Evolutionary conservation across 441 rosid species (phyloP).

Genomic region (Macaranga tanarius): DNA sequence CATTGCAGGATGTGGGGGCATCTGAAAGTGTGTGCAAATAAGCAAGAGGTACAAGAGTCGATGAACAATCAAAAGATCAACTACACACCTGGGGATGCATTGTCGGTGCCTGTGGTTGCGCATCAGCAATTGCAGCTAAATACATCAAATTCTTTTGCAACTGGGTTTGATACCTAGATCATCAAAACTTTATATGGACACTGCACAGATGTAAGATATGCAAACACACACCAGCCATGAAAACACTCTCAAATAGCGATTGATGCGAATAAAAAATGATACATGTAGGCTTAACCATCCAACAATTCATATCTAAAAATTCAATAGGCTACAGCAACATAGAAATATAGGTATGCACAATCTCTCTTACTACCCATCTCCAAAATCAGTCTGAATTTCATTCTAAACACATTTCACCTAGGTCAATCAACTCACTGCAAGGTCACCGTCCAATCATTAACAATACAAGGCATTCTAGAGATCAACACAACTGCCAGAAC

Average conservation of each 20-base stretch:
- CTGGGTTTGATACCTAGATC: slow-evolving; percentile 76
- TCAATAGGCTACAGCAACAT: neutral
- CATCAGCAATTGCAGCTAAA: slow-evolving; percentile 98
- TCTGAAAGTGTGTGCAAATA: slow-evolving; percentile 41
- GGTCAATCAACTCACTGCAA: neutral
- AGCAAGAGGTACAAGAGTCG: slow-evolving; percentile 11
- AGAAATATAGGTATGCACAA: neutral
- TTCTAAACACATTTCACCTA: slow-evolving; percentile 6
- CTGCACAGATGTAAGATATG: slow-evolving; percentile 16
- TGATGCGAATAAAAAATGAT: neutral
- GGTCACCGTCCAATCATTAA: neutral
- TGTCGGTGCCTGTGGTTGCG: slow-evolving; percentile 88
- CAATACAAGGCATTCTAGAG: neutral
- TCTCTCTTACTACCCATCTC: neutral
- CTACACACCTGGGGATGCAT: slow-evolving; percentile 78
- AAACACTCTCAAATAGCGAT: slow-evolving; percentile 1
- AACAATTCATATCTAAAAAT: too few relatives aligned
- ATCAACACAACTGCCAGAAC: neutral
- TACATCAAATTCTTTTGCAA: slow-evolving; percentile 96
- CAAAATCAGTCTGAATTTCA: neutral
- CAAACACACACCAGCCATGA: slow-evolving; percentile 6
- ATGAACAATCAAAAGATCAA: slow-evolving; percentile 2
- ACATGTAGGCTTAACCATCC: neutral
- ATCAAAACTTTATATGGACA: slow-evolving; percentile 25
- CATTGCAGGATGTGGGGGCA: slow-evolving; percentile 76